Conservation (phyloP, 1,284 basidiomycete genomes). For the Taiwanofungus camphoratus region DNA sequence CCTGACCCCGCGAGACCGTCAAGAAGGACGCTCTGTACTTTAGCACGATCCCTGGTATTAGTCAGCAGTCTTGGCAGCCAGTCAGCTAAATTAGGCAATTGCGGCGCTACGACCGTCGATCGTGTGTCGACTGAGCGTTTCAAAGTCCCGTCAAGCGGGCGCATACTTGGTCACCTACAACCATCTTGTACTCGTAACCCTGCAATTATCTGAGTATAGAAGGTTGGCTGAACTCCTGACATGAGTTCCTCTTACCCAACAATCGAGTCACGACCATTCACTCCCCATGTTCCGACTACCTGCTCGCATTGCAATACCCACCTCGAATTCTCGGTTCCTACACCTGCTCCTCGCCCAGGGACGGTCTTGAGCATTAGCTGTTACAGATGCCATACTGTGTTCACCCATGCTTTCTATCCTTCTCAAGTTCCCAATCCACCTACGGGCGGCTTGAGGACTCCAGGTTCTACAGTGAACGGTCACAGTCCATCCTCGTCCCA, state of each 20-base stretch:
- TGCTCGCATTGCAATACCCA: constrained; percentile 57
- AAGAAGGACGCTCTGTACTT: too few species aligned
- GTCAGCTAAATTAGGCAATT: too few species aligned
- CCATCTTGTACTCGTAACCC: too few species aligned
- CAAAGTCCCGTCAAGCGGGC: too few species aligned
- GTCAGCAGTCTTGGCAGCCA: too few species aligned
- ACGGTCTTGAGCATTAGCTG: constrained; percentile 69
- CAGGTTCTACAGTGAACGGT: constrained; percentile 18
- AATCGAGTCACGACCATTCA: constrained; percentile 55
- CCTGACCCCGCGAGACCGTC: too few species aligned
- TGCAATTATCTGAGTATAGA: too few species aligned
- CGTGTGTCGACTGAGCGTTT: too few species aligned
- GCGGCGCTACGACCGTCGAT: too few species aligned
- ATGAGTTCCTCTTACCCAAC: constrained; percentile 28
- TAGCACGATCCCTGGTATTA: too few species aligned
- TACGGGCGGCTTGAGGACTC: constrained; percentile 5
- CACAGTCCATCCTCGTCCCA: constrained; percentile 21
- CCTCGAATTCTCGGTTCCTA: constrained; percentile 74
- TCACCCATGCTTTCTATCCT: constrained; percentile 60
- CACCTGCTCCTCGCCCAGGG: constrained; percentile 56
- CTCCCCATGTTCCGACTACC: constrained; percentile 57
- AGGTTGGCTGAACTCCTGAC: too few species aligned
- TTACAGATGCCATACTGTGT: constrained; percentile 52
- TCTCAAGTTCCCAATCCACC: constrained; percentile 41
- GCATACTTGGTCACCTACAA: too few species aligned